Conservation (phyloP, 352 stramenopile species). For the Globisporangium apiculatum region DNA sequence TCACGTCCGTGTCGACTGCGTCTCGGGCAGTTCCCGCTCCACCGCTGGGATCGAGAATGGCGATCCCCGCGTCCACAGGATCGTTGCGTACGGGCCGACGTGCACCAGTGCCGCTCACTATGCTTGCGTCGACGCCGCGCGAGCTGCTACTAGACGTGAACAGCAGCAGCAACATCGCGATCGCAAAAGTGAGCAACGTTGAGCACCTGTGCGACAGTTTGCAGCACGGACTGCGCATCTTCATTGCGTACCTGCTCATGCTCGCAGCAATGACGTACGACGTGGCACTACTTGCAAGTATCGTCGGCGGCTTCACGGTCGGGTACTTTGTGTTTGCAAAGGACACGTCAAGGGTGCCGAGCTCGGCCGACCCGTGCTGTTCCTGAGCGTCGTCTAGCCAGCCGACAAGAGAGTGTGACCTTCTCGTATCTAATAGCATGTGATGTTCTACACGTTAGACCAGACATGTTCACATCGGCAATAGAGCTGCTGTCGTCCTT, state of each 20-base stretch:
- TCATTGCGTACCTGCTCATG: slow-evolving; percentile 78
- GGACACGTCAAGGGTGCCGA: slow-evolving; percentile 61
- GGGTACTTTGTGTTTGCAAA: slow-evolving; percentile 65
- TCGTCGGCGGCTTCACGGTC: slow-evolving; percentile 55
- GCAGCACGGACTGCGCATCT: slow-evolving; percentile 52
- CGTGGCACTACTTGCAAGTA: slow-evolving; percentile 47
- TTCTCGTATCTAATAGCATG: too few species aligned
- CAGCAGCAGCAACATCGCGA: neutral
- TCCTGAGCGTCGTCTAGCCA: slow-evolving; percentile 13
- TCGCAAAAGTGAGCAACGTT: slow-evolving; percentile 36
- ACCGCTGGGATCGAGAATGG: slow-evolving; percentile 1
- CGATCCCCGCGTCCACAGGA: slow-evolving; percentile 3
- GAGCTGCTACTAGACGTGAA: too few species aligned
- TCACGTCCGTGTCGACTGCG: slow-evolving; percentile 13
- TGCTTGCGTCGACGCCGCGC: too few species aligned
- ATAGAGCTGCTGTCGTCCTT: too few species aligned
- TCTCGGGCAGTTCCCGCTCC: slow-evolving; percentile 6
- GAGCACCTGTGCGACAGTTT: slow-evolving; percentile 52
- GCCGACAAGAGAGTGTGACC: too few species aligned
- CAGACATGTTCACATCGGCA: too few species aligned
- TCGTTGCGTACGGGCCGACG: neutral
- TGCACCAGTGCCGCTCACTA: neutral
- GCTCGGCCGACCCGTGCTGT: slow-evolving; percentile 65
- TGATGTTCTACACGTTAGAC: too few species aligned
- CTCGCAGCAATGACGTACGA: slow-evolving; percentile 79